Conservation (phyloP, 2,329 filamentous ascomycete genomes). For the Colletotrichum sp. region DNA sequence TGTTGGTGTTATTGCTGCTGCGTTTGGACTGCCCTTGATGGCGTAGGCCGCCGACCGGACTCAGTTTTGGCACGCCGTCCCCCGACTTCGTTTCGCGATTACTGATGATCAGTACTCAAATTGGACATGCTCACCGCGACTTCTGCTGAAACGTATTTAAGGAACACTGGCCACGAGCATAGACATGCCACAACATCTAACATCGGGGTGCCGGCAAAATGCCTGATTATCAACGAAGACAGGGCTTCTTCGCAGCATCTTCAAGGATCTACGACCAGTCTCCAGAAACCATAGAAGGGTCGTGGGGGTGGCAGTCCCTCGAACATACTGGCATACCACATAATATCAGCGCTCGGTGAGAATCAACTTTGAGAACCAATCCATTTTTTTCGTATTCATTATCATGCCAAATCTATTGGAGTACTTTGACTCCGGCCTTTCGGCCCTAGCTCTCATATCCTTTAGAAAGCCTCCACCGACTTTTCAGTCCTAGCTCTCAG, state of each 20-base stretch:
- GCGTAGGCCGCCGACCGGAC: background rate
- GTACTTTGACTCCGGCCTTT: background rate
- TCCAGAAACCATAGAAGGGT: background rate
- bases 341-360: background rate
- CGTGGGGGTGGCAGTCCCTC: background rate
- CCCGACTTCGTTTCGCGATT: background rate
- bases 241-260: background rate
- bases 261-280: background rate
- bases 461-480: background rate
- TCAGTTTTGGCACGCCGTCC: background rate
- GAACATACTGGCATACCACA: background rate
- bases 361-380: background rate
- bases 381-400: constrained; percentile 12
- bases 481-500: background rate
- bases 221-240: background rate
- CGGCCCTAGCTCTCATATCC: background rate
- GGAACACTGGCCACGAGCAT: background rate
- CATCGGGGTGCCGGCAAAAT: accelerated
- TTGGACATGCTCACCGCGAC: accelerated
- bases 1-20: background rate
- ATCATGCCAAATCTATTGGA: constrained; percentile 10
- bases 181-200: background rate
- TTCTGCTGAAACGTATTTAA: accelerated
- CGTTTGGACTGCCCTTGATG: background rate
- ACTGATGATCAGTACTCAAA: background rate